phyloP scores from a whole-genome alignment of 768 basidiomycete genomes.

The Pulveroboletus sp. region DNA sequence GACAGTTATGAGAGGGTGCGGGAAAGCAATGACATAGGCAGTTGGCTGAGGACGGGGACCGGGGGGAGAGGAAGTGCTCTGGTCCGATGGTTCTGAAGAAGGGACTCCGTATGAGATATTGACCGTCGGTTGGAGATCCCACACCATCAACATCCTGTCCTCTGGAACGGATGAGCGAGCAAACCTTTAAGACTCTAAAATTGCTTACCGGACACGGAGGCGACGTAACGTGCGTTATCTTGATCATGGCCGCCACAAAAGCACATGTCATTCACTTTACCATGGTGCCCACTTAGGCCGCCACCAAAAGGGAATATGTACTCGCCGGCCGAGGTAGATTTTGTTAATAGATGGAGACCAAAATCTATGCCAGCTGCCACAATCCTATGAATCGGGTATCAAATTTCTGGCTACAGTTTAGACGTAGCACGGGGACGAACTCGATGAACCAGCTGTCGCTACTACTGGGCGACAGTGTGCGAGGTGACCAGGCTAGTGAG shows the following conservation, averaged over 20 bases:
- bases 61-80: constrained; percentile 28
- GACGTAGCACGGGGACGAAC: constrained; percentile 37
- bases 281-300: constrained; percentile 77
- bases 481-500: constrained; percentile 74
- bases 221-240: constrained; percentile 69
- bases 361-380: constrained; percentile 65
- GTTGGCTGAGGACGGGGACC: constrained; percentile 60
- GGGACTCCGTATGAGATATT: constrained; percentile 38
- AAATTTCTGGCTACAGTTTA: constrained; percentile 3
- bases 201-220: constrained; percentile 67
- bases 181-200: not conserved
- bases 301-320: constrained; percentile 69
- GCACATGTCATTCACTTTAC: constrained; percentile 68
- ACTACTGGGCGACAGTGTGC: constrained; percentile 58
- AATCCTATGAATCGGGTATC: constrained; percentile 42
- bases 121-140: constrained; percentile 68
- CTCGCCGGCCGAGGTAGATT: constrained; percentile 44
- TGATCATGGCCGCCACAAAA: constrained; percentile 73
- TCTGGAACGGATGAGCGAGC: constrained; percentile 37
- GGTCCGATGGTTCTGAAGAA: constrained; percentile 29
- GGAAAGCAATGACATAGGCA: constrained; percentile 69
- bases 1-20: constrained; percentile 66
- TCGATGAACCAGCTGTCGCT: constrained; percentile 68
- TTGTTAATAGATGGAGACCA: constrained; percentile 66
- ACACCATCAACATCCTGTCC: constrained; percentile 81